Evolutionary conservation across 2,329 filamentous ascomycete species (phyloP).

Genomic region (Colletotrichum lini): DNA sequence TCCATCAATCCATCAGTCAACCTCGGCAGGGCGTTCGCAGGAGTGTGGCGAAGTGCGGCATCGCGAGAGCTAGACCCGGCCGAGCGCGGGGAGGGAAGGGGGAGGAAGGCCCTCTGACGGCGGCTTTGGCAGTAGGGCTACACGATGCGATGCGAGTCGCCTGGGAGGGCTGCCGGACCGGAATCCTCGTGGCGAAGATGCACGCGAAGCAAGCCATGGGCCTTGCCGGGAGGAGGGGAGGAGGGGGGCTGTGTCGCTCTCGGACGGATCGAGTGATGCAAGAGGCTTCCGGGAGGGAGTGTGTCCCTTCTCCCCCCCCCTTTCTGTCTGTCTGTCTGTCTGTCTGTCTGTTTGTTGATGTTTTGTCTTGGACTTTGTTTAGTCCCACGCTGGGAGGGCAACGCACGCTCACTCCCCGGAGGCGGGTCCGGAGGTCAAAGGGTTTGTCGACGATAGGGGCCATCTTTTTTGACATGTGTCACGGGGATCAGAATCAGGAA

Average conservation of each 20-base stretch:
- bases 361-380: background rate
- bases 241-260: background rate
- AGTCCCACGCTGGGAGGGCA: background rate
- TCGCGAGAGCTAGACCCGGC: conserved; percentile 18
- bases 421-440: background rate
- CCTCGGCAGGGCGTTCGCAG: background rate
- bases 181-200: background rate
- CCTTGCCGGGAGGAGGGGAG: background rate
- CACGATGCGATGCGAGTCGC: conserved; percentile 5
- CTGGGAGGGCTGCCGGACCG: background rate
- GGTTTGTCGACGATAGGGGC: too few relatives aligned
- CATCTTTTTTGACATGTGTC: background rate
- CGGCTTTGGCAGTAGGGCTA: conserved; percentile 4
- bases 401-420: background rate
- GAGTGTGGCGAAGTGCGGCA: background rate
- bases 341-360: background rate
- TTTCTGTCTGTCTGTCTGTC: too few relatives aligned
- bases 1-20: background rate
- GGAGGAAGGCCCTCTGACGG: background rate
- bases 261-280: conserved; percentile 24
- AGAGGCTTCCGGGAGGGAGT: conserved; percentile 12
- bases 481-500: background rate
- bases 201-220: background rate
- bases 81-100: conserved; percentile 10
- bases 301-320: background rate